Conservation (phyloP, 345 rosid genomes). For the Rhizophora apiculata region DNA sequence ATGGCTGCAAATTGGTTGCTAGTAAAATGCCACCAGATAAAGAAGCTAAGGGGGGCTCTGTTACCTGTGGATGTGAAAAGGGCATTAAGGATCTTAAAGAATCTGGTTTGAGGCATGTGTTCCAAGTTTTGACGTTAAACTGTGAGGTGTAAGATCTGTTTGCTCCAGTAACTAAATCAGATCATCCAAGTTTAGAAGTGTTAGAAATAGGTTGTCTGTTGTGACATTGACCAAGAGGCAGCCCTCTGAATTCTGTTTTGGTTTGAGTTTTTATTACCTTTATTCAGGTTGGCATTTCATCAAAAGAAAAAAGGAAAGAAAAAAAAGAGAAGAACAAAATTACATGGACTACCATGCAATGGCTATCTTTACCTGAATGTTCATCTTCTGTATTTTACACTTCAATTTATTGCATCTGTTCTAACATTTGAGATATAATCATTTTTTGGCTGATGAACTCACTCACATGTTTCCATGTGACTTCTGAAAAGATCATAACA, state of each 20-base stretch:
- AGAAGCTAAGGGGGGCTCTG: slow-evolving; percentile 32
- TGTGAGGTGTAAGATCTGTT: background rate
- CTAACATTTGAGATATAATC: background rate
- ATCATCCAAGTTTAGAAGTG: no score
- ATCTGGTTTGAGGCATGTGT: slow-evolving; percentile 34
- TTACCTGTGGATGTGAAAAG: slow-evolving; percentile 31
- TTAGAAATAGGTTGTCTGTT: no score
- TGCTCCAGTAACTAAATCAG: background rate
- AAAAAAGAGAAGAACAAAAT: no score
- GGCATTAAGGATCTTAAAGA: slow-evolving; percentile 6
- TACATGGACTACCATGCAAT: no score
- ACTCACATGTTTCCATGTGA: no score
- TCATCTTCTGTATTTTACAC: slow-evolving; percentile 10
- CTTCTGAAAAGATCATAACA: slow-evolving; percentile 3
- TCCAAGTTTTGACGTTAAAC: background rate
- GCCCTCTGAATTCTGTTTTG: no score
- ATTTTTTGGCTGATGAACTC: no score
- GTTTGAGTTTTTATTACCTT: no score
- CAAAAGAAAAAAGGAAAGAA: no score
- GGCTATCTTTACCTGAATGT: background rate
- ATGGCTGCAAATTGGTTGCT: slow-evolving; percentile 29
- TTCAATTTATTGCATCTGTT: background rate
- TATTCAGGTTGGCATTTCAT: no score
- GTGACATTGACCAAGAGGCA: no score
- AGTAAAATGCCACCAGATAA: slow-evolving; percentile 36